phyloP scores from a whole-genome alignment of 225 moss, liverwort and hornwort genomes.

The Antitrichia curtipendula region DNA sequence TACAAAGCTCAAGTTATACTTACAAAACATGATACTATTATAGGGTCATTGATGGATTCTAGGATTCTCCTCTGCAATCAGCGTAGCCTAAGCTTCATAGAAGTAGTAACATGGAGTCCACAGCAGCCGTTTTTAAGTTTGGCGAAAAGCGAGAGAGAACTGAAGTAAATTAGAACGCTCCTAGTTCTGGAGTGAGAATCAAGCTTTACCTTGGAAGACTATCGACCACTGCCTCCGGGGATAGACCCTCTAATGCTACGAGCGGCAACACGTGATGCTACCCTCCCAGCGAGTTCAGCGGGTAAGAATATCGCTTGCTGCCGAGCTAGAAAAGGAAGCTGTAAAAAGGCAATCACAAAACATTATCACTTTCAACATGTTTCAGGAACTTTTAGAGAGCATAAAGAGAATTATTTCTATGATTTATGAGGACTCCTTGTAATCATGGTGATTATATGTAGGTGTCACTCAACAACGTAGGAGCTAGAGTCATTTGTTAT shows the following conservation, averaged over 20 bases:
- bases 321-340: conserved; percentile 68
- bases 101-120: not conserved
- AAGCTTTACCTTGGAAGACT: not conserved
- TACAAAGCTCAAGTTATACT: not conserved
- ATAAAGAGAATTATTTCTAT: not conserved
- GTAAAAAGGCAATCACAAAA: not conserved
- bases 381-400: not conserved
- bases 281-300: conserved; percentile 53
- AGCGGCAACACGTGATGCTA: conserved; percentile 64
- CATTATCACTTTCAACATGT: not conserved
- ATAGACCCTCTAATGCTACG: conserved; percentile 53
- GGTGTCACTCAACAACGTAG: not conserved
- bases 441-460: not conserved
- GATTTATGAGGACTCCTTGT: not conserved
- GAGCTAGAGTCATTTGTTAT: not conserved
- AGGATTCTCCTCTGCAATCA: not conserved
- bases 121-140: not conserved
- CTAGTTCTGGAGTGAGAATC: not conserved
- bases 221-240: conserved; percentile 1
- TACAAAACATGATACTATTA: not conserved
- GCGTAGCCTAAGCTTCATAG: not conserved
- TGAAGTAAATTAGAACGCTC: not conserved
- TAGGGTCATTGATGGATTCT: not conserved
- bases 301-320: conserved; percentile 69
- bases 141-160: not conserved